Evolutionary conservation across 2,329 filamentous ascomycete species (phyloP).

Genomic region (Trichoderma afroharzianum): DNA sequence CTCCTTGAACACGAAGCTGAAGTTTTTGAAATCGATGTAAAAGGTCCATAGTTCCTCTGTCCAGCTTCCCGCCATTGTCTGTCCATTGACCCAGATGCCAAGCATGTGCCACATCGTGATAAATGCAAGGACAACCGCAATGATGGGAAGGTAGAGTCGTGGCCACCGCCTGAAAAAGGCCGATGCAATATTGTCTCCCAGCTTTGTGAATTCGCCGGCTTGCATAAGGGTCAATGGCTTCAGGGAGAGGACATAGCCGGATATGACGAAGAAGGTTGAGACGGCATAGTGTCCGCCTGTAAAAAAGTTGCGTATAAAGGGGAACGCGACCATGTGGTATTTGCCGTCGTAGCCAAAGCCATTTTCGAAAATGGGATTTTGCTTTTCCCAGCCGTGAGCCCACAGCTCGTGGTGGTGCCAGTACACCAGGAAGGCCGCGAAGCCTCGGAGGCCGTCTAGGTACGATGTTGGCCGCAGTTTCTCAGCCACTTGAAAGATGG

Average conservation of each 20-base stretch:
- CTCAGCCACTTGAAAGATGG: slow-evolving; percentile 13
- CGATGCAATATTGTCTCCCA: slow-evolving; percentile 44
- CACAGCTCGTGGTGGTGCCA: slow-evolving; percentile 58
- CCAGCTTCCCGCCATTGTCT: slow-evolving; percentile 38
- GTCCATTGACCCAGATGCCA: slow-evolving; percentile 41
- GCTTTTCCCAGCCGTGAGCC: slow-evolving; percentile 44
- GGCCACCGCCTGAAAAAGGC: slow-evolving; percentile 49
- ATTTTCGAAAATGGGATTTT: slow-evolving; percentile 46
- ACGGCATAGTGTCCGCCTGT: slow-evolving; percentile 60
- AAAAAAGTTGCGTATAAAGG: slow-evolving; percentile 57
- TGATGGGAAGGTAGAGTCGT: slow-evolving; percentile 49
- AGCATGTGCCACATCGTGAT: slow-evolving; percentile 50
- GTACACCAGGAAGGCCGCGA: slow-evolving; percentile 65
- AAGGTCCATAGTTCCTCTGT: slow-evolving; percentile 48
- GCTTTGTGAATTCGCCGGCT: slow-evolving; percentile 37
- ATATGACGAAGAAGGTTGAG: slow-evolving; percentile 54
- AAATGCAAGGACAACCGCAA: slow-evolving; percentile 52
- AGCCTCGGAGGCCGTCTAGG: slow-evolving; percentile 60
- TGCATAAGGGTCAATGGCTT: slow-evolving; percentile 47
- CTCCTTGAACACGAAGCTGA: slow-evolving; percentile 61
- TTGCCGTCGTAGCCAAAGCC: slow-evolving; percentile 49
- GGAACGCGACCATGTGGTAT: slow-evolving; percentile 50
- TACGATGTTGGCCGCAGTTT: slow-evolving; percentile 52
- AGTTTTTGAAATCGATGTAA: slow-evolving; percentile 61
- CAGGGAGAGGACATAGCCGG: slow-evolving; percentile 54